These are phyloP conservation scores for Nemania abortiva DNA, from an alignment of 2,329 filamentous ascomycete species.

Conservation along the genomic window DNA sequence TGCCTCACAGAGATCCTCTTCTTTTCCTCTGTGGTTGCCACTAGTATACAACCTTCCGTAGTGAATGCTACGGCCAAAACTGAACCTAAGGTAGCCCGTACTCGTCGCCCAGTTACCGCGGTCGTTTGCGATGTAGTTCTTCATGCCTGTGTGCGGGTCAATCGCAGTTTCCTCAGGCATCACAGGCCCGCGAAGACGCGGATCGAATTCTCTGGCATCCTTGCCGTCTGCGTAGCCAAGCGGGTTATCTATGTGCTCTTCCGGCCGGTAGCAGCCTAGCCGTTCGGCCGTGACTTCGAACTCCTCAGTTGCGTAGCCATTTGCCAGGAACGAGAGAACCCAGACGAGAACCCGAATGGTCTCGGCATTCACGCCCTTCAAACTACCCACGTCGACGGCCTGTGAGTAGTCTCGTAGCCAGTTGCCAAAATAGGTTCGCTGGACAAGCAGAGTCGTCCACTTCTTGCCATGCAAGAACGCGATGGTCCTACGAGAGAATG, in stretches of 20 bases:
- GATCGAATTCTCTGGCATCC: conserved; percentile 86
- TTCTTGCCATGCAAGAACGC: conserved; percentile 84
- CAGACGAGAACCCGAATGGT: conserved; percentile 84
- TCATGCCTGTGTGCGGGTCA: conserved; percentile 89
- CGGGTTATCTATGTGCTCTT: conserved; percentile 81
- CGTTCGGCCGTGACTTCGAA: conserved; percentile 87
- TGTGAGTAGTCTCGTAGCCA: conserved; percentile 90
- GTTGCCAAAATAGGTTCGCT: conserved; percentile 86
- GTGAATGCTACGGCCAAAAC: conserved; percentile 79
- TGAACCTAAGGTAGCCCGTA: conserved; percentile 83
- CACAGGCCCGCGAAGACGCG: conserved; percentile 84
- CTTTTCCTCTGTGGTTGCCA: conserved; percentile 73
- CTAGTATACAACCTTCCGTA: conserved; percentile 80
- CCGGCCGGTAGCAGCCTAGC: conserved; percentile 83
- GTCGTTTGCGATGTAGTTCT: conserved; percentile 98
- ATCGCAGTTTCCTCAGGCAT: conserved; percentile 77
- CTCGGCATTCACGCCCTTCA: conserved; percentile 82
- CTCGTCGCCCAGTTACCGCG: conserved; percentile 89
- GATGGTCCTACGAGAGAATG: conserved; percentile 60
- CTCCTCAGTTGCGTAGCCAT: conserved; percentile 87
- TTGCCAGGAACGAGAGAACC: conserved; percentile 84
- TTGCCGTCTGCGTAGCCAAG: conserved; percentile 86
- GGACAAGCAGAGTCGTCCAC: conserved; percentile 83
- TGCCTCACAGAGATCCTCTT: conserved; percentile 84
- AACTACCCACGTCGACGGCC: conserved; percentile 81